Evolutionary conservation across 2,329 filamentous ascomycete genomes (phyloP), one percentile per base, ranked within the genome.

Genomic region (Colletotrichum simmondsii): DNA sequence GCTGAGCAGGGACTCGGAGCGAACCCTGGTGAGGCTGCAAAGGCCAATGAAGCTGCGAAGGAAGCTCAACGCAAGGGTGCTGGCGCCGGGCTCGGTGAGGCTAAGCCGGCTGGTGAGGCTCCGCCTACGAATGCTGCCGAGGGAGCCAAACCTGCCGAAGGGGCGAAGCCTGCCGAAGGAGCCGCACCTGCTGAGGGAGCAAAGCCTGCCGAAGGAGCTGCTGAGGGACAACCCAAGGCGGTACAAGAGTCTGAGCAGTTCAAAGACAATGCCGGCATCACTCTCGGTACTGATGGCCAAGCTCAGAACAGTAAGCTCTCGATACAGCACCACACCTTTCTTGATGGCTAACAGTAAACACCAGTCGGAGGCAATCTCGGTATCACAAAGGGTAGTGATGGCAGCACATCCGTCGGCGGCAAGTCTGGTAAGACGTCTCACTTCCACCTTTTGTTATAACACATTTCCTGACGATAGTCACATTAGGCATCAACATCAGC

Each of bases 311-410:
- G 70, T 72, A 60, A 54, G 65, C 10, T n/a, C 42, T 22, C 19
- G 19, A 46, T 4, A 46, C 19, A 2, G 19, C 42, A 46, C 16
- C 3, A 11, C 2, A n/a, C n/a, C 22, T 35, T 32, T 11, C 35
- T 54, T 12, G 19, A 11, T 3, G 11, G 46, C 30, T 65, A 10
- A 68, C 22, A 11, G 16, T 32, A 4, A 5, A 16, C 19, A 1
- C 1, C 24, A 72, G 70, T 72, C 12, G 70, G 70, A n/a, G 70
- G 70, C 10, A 64, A 72, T n/a, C 54, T 72, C 1, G 70, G 70
- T 5, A 72, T 72, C n/a, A 72, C 65, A 14, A 72, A 72, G 19
- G 70, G 70, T 5, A 72, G 70, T 7, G 70, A 72, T 26, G 70
- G 70, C 10, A 72, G 70, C 26, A 72, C 70, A 14, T 72, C 70